These are phyloP conservation scores for Aureobasidium zeae DNA, from an alignment of 2,329 filamentous ascomycete species.

Conservation along the genomic window DNA sequence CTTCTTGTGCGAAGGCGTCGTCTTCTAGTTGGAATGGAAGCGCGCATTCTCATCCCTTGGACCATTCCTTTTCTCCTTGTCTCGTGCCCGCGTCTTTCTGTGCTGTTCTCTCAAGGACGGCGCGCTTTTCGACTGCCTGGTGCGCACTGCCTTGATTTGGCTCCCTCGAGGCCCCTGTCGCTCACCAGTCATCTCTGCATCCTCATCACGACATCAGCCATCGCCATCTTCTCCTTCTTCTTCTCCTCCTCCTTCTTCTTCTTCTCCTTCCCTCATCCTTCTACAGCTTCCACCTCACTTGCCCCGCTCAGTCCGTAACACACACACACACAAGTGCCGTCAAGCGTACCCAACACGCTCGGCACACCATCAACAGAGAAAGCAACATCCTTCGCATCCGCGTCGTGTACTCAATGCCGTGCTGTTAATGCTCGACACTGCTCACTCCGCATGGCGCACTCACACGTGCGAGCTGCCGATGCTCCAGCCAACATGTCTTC, in stretches of 20 bases:
- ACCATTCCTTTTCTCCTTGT: constrained; percentile 2
- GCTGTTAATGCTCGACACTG: constrained; percentile 1
- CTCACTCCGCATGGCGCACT: constrained; percentile 10
- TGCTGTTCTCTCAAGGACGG: neutral
- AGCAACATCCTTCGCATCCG: constrained; percentile 4
- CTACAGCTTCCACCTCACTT: neutral
- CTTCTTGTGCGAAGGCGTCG: neutral
- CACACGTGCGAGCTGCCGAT: constrained; percentile 1
- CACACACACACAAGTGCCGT: too few relatives aligned
- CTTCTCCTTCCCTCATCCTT: neutral
- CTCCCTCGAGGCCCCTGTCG: constrained; percentile 9
- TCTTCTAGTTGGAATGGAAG: neutral
- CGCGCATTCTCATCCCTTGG: neutral
- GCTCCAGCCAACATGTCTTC: constrained; percentile 10
- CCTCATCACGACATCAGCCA: neutral
- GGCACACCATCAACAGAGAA: constrained; percentile 7
- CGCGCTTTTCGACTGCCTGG: too few relatives aligned
- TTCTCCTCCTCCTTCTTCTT: neutral
- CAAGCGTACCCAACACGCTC: neutral
- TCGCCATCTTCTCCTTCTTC: neutral
- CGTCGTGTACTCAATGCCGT: constrained; percentile 8
- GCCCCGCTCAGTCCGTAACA: neutral
- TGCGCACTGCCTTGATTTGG: neutral
- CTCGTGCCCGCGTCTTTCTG: constrained; percentile 1
- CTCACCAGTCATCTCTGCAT: neutral